These are phyloP conservation scores for Tricholoma furcatifolium DNA, from an alignment of 768 basidiomycete genomes.

Conservation along the genomic window DNA sequence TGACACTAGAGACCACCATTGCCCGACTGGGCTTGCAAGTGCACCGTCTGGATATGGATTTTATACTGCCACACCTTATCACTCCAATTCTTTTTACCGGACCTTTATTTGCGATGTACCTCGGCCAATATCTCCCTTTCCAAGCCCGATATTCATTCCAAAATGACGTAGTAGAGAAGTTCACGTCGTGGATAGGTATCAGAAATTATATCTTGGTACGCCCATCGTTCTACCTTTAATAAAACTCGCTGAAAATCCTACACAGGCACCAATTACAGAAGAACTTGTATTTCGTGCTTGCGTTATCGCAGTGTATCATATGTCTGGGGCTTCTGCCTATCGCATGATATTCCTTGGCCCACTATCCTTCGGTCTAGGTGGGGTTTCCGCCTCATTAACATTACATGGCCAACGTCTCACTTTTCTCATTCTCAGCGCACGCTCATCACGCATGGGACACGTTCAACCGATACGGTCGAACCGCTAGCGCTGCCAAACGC, in stretches of 20 bases:
- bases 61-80: constrained; percentile 52
- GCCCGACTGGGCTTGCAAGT: constrained; percentile 40
- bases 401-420: not conserved
- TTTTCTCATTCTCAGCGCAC: constrained; percentile 60
- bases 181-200: constrained; percentile 55
- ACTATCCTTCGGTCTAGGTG: constrained; percentile 85
- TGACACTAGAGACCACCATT: constrained; percentile 29
- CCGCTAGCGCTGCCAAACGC: constrained; percentile 54
- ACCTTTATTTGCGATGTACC: constrained; percentile 61
- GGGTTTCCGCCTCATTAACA: constrained; percentile 22
- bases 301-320: constrained; percentile 69
- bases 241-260: constrained; percentile 21
- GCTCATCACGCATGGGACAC: constrained; percentile 90
- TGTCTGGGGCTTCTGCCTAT: constrained; percentile 53
- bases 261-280: constrained; percentile 86
- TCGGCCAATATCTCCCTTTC: constrained; percentile 50
- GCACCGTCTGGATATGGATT: constrained; percentile 13
- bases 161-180: constrained; percentile 34
- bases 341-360: constrained; percentile 81
- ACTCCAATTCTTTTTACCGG: constrained; percentile 77
- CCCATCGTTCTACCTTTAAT: not conserved
- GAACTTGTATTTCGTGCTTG: constrained; percentile 91
- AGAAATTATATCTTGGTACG: constrained; percentile 66
- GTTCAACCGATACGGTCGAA: constrained; percentile 75
- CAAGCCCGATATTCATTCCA: constrained; percentile 49